A percentile compares a stretch with the other conserved stretches of the same genome.
Conservation (phyloP, 345 rosid genomes). For the Lepidium didymum region DNA sequence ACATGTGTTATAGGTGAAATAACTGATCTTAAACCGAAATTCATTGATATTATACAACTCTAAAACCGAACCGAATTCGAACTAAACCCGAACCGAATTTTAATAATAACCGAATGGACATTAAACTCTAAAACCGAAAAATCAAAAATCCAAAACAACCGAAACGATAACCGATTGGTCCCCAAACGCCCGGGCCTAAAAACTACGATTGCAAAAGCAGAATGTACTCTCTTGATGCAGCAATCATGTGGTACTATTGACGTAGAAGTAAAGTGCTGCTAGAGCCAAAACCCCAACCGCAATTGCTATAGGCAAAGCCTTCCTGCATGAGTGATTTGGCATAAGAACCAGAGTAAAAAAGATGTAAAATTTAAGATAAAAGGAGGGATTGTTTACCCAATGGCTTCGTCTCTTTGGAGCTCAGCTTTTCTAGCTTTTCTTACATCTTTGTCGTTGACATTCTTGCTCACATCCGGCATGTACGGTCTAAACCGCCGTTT, state of each 20-base stretch:
- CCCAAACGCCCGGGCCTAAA: too few species aligned
- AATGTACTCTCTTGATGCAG: neutral
- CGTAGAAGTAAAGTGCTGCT: constrained; percentile 70
- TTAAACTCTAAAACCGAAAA: too few species aligned
- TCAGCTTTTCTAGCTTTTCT: constrained; percentile 77
- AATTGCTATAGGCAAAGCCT: constrained; percentile 63
- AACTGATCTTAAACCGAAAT: too few species aligned
- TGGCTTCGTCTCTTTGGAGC: constrained; percentile 59
- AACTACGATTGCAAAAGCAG: too few species aligned
- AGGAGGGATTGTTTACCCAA: constrained; percentile 40
- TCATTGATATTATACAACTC: too few species aligned
- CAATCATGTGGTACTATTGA: constrained; percentile 34
- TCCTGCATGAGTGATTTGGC: constrained; percentile 35
- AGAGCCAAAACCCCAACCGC: constrained; percentile 61
- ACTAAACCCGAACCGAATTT: too few species aligned
- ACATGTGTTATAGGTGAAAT: too few species aligned
- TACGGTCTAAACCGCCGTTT: constrained; percentile 78
- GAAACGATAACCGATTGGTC: too few species aligned
- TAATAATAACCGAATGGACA: too few species aligned
- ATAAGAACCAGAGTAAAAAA: neutral
- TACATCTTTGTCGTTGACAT: constrained; percentile 47
- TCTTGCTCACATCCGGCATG: constrained; percentile 52
- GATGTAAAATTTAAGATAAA: neutral
- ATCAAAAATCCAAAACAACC: too few species aligned
- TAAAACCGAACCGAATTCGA: too few species aligned